phyloP scores from a whole-genome alignment of 2,329 filamentous ascomycete genomes.

The Cladobotryum mycophilum region DNA sequence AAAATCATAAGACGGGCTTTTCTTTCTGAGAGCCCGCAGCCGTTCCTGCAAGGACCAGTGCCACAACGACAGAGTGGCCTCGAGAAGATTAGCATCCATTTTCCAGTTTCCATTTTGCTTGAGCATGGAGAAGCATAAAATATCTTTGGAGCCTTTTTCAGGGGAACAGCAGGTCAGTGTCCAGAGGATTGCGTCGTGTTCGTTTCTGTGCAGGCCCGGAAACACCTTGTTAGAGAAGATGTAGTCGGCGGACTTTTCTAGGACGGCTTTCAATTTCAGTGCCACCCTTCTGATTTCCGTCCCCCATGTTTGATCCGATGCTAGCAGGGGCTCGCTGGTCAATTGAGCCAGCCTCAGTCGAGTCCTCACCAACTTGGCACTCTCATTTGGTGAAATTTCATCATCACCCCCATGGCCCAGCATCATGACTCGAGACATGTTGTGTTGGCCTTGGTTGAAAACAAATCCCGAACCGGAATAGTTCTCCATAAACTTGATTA shows the following conservation, averaged over 20 bases:
- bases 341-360: neutral
- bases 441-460: too few relatives aligned
- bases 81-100: neutral
- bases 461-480: too few relatives aligned
- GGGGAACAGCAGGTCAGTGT: neutral
- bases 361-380: neutral
- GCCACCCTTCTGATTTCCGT: neutral
- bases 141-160: neutral
- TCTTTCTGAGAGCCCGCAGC: too few relatives aligned
- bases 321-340: neutral
- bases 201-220: neutral
- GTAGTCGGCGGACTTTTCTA: neutral
- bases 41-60: neutral
- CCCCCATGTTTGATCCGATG: neutral
- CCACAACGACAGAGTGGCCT: neutral
- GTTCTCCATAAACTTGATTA: too few relatives aligned
- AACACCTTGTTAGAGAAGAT: neutral
- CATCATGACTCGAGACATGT: too few relatives aligned
- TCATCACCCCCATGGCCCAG: too few relatives aligned
- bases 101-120: neutral
- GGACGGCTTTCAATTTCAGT: neutral
- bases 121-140: neutral
- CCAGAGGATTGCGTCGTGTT: neutral
- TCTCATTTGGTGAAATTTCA: neutral
- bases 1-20: too few relatives aligned